Conservation (phyloP, 1,284 basidiomycete species). For the Earliella scabrosa region DNA sequence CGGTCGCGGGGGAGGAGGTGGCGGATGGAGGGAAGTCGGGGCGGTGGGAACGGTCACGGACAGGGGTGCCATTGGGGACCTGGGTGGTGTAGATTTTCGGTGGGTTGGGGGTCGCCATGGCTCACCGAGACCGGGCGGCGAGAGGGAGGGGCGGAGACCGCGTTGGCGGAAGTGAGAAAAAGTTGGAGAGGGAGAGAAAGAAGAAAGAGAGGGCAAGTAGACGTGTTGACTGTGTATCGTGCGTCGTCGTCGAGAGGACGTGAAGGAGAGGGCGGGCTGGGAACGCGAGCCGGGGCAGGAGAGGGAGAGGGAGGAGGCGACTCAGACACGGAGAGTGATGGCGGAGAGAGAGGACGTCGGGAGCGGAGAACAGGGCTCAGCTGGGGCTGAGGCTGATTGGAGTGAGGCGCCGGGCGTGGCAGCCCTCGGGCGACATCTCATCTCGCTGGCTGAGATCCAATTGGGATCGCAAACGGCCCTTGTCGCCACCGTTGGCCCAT, state of each 20-base stretch:
- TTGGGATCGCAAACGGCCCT: neutral
- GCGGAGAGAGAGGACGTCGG: slow-evolving; percentile 8
- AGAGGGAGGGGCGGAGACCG: neutral
- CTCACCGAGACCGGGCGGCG: slow-evolving; percentile 2
- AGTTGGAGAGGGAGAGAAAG: neutral
- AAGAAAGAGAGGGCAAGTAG: neutral
- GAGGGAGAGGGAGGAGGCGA: slow-evolving; percentile 4
- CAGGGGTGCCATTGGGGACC: slow-evolving; percentile 24
- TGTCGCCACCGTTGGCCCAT: neutral
- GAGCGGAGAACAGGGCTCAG: slow-evolving; percentile 3
- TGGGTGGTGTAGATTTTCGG: slow-evolving; percentile 22
- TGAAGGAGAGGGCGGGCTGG: slow-evolving; percentile 15
- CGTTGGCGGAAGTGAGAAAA: neutral
- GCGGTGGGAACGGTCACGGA: slow-evolving; percentile 24
- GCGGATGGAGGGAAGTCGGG: slow-evolving; percentile 23
- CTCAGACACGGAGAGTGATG: slow-evolving; percentile 14
- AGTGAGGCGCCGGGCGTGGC: slow-evolving; percentile 9
- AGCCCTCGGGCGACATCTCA: too few relatives aligned
- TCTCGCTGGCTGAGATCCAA: too few relatives aligned
- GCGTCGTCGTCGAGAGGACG: neutral
- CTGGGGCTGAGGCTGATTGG: slow-evolving; percentile 15
- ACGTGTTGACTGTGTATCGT: neutral
- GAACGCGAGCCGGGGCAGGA: neutral
- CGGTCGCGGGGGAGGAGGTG: slow-evolving; percentile 23
- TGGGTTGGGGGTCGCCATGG: slow-evolving; percentile 22